These are phyloP conservation scores for Yamadazyma trypodendri DNA, from an alignment of 1,139 yeast genomes.

Conservation along the genomic window DNA sequence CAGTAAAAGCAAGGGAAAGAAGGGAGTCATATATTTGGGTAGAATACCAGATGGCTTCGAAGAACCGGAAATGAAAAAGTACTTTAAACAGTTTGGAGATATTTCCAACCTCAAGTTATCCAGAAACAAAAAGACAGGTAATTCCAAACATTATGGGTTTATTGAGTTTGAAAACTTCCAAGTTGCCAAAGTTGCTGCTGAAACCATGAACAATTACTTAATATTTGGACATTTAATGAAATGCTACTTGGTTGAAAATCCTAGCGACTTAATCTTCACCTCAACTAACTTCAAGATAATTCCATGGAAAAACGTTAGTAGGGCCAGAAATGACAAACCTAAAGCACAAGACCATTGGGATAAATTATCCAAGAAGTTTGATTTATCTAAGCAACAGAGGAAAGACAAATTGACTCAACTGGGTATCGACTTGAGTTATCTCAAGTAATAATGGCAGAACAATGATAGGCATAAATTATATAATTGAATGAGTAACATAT, in stretches of 20 bases:
- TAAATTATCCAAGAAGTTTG: constrained; percentile 44
- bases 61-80: constrained; percentile 75
- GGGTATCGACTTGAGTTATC: constrained; percentile 52
- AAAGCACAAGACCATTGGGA: constrained; percentile 62
- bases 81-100: constrained; percentile 88
- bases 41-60: constrained; percentile 92
- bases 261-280: constrained; percentile 55
- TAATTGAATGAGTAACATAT: constrained; percentile 1
- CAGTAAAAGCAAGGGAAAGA: constrained; percentile 22
- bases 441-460: constrained; percentile 14
- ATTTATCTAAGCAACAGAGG: constrained; percentile 41
- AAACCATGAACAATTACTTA: constrained; percentile 92
- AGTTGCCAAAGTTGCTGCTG: constrained; percentile 87
- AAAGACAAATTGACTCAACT: constrained; percentile 47
- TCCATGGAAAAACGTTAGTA: constrained; percentile 61
- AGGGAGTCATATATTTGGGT: constrained; percentile 83
- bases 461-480: constrained; percentile 1
- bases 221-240: constrained; percentile 80
- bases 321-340: constrained; percentile 54
- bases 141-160: constrained; percentile 90
- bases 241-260: constrained; percentile 54
- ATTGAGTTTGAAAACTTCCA: constrained; percentile 67
- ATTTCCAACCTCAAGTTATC: constrained; percentile 76
- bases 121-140: constrained; percentile 87
- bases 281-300: constrained; percentile 58